Percentiles rank a stretch among this genome's conserved stretches.
Conservation (phyloP, 768 basidiomycete genomes). For the Mycena crocata region DNA sequence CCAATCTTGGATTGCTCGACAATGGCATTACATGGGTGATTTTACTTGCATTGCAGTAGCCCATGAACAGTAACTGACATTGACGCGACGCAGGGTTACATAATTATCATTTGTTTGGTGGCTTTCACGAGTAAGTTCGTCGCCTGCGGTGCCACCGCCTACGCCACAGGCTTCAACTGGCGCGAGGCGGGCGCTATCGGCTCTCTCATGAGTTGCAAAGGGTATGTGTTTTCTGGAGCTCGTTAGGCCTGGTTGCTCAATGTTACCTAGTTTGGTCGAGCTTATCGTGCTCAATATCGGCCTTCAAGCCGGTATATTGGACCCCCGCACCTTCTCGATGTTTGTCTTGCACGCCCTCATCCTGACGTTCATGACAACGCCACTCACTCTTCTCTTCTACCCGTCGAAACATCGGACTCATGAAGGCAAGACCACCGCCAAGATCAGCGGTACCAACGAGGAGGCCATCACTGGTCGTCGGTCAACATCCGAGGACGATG, state of each 20-base stretch:
- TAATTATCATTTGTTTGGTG: slow-evolving; percentile 76
- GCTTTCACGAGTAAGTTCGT: slow-evolving; percentile 86
- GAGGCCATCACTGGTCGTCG: slow-evolving; percentile 33
- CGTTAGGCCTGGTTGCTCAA: slow-evolving; percentile 1
- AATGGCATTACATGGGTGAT: slow-evolving; percentile 84
- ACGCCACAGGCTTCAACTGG: slow-evolving; percentile 69
- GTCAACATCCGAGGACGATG: slow-evolving; percentile 46
- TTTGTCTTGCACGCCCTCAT: slow-evolving; percentile 85
- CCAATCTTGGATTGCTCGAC: slow-evolving; percentile 83
- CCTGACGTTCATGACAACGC: slow-evolving; percentile 87
- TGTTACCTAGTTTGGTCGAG: slow-evolving; percentile 70
- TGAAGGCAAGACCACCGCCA: slow-evolving; percentile 30
- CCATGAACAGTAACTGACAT: no score
- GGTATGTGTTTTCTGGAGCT: slow-evolving; percentile 55
- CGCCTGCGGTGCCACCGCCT: slow-evolving; percentile 72
- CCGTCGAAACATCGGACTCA: slow-evolving; percentile 68
- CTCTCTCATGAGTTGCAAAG: slow-evolving; percentile 91
- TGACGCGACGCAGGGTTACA: no score
- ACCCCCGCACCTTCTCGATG: slow-evolving; percentile 84
- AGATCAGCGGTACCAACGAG: slow-evolving; percentile 30
- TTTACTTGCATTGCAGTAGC: no score
- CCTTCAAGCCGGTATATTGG: slow-evolving; percentile 71
- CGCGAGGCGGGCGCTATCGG: slow-evolving; percentile 90
- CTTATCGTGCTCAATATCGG: slow-evolving; percentile 95
- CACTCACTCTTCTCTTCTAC: slow-evolving; percentile 82